Percentiles rank a stretch among this genome's conserved stretches.
phyloP scores from a whole-genome alignment of 441 rosid species.

The Codiaeum variegatum region DNA sequence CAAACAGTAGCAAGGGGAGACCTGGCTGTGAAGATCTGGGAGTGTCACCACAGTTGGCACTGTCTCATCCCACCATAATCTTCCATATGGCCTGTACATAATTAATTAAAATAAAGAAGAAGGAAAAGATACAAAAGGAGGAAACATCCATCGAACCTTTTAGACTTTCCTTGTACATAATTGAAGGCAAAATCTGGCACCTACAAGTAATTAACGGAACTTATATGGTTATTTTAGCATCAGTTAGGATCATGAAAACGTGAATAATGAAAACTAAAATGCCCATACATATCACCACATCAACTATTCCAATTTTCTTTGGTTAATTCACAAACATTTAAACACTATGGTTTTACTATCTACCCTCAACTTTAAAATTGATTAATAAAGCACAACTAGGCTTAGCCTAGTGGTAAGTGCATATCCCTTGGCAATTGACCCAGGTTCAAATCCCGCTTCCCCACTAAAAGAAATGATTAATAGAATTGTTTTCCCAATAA shows the following conservation, averaged over 20 bases:
- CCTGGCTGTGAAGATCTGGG: conserved; percentile 69
- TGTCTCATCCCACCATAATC: conserved; percentile 98
- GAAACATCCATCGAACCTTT: conserved; percentile 43
- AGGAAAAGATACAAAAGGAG: conserved; percentile 11
- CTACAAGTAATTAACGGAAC: conserved; percentile 28
- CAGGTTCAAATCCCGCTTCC: too few relatives aligned
- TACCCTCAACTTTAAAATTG: background rate
- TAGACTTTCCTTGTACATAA: conserved; percentile 72
- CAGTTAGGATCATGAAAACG: background rate
- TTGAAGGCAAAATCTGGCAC: conserved; percentile 66
- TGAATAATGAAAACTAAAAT: background rate
- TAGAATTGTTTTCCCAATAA: background rate
- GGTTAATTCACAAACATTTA: too few relatives aligned
- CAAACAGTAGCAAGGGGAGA: conserved; percentile 22
- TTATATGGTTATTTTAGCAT: background rate
- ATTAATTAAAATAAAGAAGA: background rate
- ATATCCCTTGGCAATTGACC: too few relatives aligned
- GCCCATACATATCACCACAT: background rate
- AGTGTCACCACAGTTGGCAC: conserved; percentile 74
- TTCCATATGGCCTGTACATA: conserved; percentile 64
- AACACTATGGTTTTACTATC: background rate
- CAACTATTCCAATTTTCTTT: background rate
- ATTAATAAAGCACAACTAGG: too few relatives aligned
- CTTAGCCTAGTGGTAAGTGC: too few relatives aligned
- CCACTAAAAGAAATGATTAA: too few relatives aligned